Conservation (phyloP, 768 basidiomycete genomes). For the Epithele typhae region DNA sequence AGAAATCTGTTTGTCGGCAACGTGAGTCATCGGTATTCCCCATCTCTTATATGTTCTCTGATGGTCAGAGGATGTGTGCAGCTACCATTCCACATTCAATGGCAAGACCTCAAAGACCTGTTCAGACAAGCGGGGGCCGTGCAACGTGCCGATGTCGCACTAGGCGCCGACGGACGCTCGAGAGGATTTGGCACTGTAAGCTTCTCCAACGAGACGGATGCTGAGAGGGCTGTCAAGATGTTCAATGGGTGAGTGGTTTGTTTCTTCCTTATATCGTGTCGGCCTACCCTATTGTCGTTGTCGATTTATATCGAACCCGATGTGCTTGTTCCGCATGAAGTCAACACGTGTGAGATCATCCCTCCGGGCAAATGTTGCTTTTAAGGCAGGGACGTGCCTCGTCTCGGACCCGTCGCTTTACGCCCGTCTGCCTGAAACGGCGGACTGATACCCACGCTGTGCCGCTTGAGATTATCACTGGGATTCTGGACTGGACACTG, state of each 20-base stretch:
- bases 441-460: no score
- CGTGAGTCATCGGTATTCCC: conserved; percentile 41
- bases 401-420: no score
- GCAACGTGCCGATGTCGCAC: conserved; percentile 84
- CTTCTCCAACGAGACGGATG: conserved; percentile 79
- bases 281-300: no score
- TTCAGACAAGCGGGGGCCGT: conserved; percentile 90
- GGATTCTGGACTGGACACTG: no score
- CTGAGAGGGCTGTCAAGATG: conserved; percentile 77
- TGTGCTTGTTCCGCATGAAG: no score
- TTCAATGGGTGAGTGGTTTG: conserved; percentile 76
- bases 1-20: conserved; percentile 86
- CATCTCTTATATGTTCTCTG: neutral
- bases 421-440: no score
- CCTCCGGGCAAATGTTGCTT: no score
- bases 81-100: conserved; percentile 93
- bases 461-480: no score
- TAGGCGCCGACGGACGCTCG: conserved; percentile 80
- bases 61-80: conserved; percentile 23
- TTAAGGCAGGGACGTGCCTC: no score
- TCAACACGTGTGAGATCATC: no score
- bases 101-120: conserved; percentile 97
- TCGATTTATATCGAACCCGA: no score
- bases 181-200: conserved; percentile 92
- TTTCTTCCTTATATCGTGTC: no score